These are phyloP conservation scores for Colletotrichum theobromicola DNA, from an alignment of 2,329 filamentous ascomycete genomes.

Conservation along the genomic window DNA sequence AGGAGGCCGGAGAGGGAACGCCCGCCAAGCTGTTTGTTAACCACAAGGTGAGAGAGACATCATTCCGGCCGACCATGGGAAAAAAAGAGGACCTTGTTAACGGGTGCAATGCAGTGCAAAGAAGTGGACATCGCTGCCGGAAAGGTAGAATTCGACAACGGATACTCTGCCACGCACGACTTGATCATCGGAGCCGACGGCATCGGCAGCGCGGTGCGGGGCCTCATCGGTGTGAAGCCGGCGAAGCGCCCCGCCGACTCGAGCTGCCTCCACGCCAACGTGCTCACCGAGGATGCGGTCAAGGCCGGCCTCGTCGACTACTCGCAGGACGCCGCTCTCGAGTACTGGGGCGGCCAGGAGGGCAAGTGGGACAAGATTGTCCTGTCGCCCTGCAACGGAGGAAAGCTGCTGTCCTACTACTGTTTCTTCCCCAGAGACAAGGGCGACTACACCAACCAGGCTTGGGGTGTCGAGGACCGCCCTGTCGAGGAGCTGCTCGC, in stretches of 20 bases:
- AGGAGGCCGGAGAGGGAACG: constrained; percentile 55
- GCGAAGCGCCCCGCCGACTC: constrained; percentile 64
- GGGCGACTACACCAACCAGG: constrained; percentile 65
- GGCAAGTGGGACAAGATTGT: constrained; percentile 73
- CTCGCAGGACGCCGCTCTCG: constrained; percentile 62
- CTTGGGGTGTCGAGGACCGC: constrained; percentile 59
- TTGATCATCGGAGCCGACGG: constrained; percentile 70
- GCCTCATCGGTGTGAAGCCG: constrained; percentile 66
- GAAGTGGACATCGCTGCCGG: constrained; percentile 57
- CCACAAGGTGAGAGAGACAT: constrained; percentile 46
- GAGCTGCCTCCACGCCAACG: constrained; percentile 70
- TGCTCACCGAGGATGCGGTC: constrained; percentile 64
- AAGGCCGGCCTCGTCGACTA: constrained; percentile 67
- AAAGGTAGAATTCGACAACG: constrained; percentile 59
- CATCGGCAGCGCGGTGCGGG: constrained; percentile 69
- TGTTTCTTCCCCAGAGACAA: constrained; percentile 69
- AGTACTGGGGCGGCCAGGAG: constrained; percentile 75
- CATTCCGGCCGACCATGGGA: fast-evolving
- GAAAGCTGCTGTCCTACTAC: constrained; percentile 70
- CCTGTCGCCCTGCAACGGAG: constrained; percentile 70
- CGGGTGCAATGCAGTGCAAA: constrained; percentile 38
- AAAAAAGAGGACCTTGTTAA: neutral
- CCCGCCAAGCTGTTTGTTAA: constrained; percentile 62
- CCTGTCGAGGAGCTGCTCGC: constrained; percentile 64
- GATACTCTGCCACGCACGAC: constrained; percentile 55